These are phyloP conservation scores for Axilococcus clingmanii DNA, from an alignment of 139 green algal genomes.

Conservation along the genomic window DNA sequence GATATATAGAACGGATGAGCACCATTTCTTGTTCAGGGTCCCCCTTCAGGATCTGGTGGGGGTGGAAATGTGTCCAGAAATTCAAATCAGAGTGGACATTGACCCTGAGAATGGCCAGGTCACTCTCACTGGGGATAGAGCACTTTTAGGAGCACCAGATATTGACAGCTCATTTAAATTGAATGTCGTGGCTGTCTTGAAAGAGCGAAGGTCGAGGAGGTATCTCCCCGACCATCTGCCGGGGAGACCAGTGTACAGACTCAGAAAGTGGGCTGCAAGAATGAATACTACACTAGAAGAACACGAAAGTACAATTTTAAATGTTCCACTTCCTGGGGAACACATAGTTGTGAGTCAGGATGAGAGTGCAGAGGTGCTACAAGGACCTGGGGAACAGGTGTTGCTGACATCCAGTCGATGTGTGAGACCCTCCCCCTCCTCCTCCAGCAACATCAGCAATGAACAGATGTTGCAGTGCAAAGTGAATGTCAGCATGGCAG, in stretches of 20 bases:
- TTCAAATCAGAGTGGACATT: slow-evolving; percentile 4
- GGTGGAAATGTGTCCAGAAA: slow-evolving; percentile 16
- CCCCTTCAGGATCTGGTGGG: slow-evolving; percentile 20
- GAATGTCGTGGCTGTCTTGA: slow-evolving; percentile 17
- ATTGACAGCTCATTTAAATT: slow-evolving; percentile 18
- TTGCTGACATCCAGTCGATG: background rate
- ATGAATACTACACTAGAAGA: background rate
- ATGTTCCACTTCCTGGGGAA: slow-evolving; percentile 3
- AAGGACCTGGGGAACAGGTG: slow-evolving; percentile 4
- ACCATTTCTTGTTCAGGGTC: slow-evolving; percentile 20
- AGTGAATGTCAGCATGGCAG: slow-evolving; percentile 18
- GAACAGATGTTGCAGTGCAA: slow-evolving; percentile 11
- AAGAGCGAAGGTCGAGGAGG: background rate
- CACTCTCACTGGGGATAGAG: slow-evolving; percentile 13
- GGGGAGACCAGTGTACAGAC: slow-evolving; percentile 19
- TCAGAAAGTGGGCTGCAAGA: slow-evolving; percentile 16
- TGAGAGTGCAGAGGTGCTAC: background rate
- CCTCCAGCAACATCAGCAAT: background rate
- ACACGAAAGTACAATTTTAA: background rate
- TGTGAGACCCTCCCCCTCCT: background rate
- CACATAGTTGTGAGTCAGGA: slow-evolving; percentile 4
- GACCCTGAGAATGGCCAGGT: slow-evolving; percentile 5
- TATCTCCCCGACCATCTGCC: slow-evolving; percentile 18
- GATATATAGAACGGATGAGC: slow-evolving; percentile 8
- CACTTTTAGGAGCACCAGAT: slow-evolving; percentile 13